Evolutionary conservation across 225 moss, liverwort and hornwort species (phyloP).

Genomic region (Neckera pumila): DNA sequence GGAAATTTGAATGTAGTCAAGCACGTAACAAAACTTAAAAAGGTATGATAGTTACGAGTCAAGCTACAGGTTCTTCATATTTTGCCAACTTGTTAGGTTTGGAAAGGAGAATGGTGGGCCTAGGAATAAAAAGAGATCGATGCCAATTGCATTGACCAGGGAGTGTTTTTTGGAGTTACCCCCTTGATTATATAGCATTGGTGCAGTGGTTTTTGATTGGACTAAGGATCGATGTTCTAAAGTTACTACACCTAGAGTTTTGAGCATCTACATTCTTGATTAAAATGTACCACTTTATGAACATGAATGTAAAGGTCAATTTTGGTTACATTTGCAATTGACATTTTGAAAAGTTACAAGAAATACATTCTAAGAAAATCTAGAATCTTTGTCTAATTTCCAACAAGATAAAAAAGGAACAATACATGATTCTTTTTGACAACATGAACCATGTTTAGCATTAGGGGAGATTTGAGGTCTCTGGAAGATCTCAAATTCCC

Average conservation of each 20-base stretch:
- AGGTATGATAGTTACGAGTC: accelerated
- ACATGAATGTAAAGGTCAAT: neutral
- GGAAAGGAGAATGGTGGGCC: accelerated
- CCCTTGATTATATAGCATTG: accelerated
- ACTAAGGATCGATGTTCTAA: neutral
- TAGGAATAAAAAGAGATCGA: neutral
- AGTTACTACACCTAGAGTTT: neutral
- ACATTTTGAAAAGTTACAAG: neutral
- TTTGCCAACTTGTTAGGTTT: accelerated
- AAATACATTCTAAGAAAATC: neutral
- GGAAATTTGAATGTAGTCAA: neutral
- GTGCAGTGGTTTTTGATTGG: accelerated
- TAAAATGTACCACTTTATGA: no score
- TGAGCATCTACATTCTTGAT: neutral
- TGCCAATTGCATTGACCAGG: accelerated
- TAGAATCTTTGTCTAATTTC: neutral
- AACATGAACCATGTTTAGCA: accelerated
- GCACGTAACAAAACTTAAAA: neutral
- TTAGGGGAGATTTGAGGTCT: no score
- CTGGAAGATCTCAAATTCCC: no score
- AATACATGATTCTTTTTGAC: neutral
- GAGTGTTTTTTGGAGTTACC: neutral
- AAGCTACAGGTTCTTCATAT: neutral
- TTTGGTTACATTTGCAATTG: neutral
- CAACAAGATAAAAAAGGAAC: neutral